Evolutionary conservation across 1,284 basidiomycete species (phyloP), one percentile per base, ranked within the genome.

Genomic region (Heterobasidion occidentale): DNA sequence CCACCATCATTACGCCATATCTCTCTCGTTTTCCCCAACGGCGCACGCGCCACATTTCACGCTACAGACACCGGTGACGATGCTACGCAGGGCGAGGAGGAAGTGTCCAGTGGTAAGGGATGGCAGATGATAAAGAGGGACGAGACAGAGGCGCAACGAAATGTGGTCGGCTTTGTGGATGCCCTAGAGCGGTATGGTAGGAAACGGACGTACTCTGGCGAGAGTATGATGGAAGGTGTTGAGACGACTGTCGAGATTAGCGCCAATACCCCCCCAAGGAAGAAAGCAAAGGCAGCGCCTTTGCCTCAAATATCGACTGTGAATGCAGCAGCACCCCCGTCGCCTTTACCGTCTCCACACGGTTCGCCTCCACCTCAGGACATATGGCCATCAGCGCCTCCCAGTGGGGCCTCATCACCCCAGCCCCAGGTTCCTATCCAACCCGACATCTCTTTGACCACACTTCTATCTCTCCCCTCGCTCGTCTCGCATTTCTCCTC

Each of bases 161-260:
- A 76, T 55, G 74, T 80, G 9, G 79, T 91, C 36, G 83, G 81
- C 42, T 79, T 92, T 34, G 75, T 73, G 3, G 89, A 92, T 65
- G 89, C 90, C 7, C 79, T 92, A 51, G 89, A 92, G 68, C 81
- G 88, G 53, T 91, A 87, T 67, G 85, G 86, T 49, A 82, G 84
- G 68, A 91, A 91, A 73, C 79, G 88, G 64, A 81, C 86, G 11
- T 86, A 82, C 66, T 80, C 76, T 61, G 75, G 74, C 58, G 84
- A 87, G 66, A 77, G 80, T 65, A 78, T 86, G 77, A 89, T 90
- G 86, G 86, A 89, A 61, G 88, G 84, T 55, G 83, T 87, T 58
- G 88, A 90, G 71, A 67, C 77, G 46, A 81, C 79, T 56, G 63
- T 68, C 17, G 74, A 77, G 53, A 71, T 79, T 53, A 72, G 77